Conservation (phyloP, 2,329 filamentous ascomycete genomes). For the Paraphoma chrysanthemicola region DNA sequence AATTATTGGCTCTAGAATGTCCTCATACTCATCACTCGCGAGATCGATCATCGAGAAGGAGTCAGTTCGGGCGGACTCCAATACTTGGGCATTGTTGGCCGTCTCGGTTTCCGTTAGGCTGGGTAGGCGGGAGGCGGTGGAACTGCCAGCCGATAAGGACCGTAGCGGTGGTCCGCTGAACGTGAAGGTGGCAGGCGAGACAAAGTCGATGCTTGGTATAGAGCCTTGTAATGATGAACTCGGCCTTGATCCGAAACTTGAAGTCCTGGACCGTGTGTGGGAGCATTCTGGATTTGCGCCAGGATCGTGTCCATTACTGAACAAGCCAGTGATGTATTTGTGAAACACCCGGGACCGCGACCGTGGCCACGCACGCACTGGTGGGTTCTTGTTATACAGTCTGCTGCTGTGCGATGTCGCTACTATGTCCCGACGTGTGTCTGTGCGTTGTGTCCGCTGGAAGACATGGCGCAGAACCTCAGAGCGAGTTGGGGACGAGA, state of each 20-base stretch:
- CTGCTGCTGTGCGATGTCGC: background rate
- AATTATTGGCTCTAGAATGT: constrained; percentile 30
- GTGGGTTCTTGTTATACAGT: constrained; percentile 8
- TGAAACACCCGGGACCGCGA: constrained; percentile 33
- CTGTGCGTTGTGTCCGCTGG: background rate
- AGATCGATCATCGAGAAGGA: constrained; percentile 30
- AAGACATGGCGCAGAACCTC: background rate
- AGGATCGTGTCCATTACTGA: constrained; percentile 18
- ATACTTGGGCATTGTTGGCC: constrained; percentile 12
- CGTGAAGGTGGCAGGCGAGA: constrained; percentile 39
- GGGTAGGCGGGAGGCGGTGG: constrained; percentile 24
- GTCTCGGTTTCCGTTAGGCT: constrained; percentile 26
- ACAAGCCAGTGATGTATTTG: constrained; percentile 36
- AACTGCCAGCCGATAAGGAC: constrained; percentile 31
- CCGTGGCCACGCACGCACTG: constrained; percentile 17
- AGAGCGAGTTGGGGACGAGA: background rate
- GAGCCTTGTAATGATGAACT: constrained; percentile 26
- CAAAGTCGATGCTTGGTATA: constrained; percentile 38
- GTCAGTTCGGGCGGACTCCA: constrained; percentile 23
- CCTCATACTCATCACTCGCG: constrained; percentile 23
- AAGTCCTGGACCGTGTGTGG: constrained; percentile 22
- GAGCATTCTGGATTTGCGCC: constrained; percentile 4
- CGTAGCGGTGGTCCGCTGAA: constrained; percentile 43
- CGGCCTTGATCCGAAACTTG: constrained; percentile 26
- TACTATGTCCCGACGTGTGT: background rate